phyloP scores from a whole-genome alignment of 2,329 filamentous ascomycete genomes.

The Fusarium camptoceras region DNA sequence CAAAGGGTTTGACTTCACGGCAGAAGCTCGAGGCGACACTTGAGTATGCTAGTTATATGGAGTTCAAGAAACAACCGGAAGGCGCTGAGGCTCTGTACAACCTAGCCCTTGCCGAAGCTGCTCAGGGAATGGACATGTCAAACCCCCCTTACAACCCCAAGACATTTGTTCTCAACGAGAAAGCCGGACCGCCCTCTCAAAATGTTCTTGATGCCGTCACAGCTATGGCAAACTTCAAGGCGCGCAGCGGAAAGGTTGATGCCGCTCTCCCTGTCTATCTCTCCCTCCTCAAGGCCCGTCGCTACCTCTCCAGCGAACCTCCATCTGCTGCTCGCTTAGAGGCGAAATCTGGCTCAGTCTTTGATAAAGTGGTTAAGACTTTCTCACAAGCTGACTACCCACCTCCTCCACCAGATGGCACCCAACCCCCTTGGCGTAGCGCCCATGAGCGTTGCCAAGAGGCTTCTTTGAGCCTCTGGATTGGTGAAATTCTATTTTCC shows the following conservation, averaged over 20 bases:
- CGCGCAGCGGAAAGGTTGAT: slow-evolving; percentile 73
- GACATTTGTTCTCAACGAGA: slow-evolving; percentile 73
- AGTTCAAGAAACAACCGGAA: slow-evolving; percentile 75
- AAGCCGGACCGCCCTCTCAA: slow-evolving; percentile 68
- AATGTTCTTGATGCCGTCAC: slow-evolving; percentile 84
- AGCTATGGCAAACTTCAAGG: slow-evolving; percentile 81
- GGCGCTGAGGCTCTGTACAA: slow-evolving; percentile 78
- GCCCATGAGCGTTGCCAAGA: slow-evolving; percentile 81
- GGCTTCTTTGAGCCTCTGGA: slow-evolving; percentile 86
- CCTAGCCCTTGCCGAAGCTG: slow-evolving; percentile 81
- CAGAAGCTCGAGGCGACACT: slow-evolving; percentile 86
- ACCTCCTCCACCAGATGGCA: slow-evolving; percentile 75
- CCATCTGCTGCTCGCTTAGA: slow-evolving; percentile 35
- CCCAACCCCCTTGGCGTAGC: slow-evolving; percentile 72
- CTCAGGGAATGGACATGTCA: slow-evolving; percentile 61
- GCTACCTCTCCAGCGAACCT: slow-evolving; percentile 62
- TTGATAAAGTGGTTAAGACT: slow-evolving; percentile 40
- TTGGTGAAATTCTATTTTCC: slow-evolving; percentile 92
- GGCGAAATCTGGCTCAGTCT: slow-evolving; percentile 28
- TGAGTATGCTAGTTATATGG: slow-evolving; percentile 86
- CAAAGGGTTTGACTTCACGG: slow-evolving; percentile 79
- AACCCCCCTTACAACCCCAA: slow-evolving; percentile 65
- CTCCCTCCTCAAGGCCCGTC: slow-evolving; percentile 83
- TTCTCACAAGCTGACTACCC: slow-evolving; percentile 73
- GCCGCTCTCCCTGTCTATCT: slow-evolving; percentile 85